Evolutionary conservation across 2,329 filamentous ascomycete genomes (phyloP).

Genomic region (Ceratocystiopsis minuta): DNA sequence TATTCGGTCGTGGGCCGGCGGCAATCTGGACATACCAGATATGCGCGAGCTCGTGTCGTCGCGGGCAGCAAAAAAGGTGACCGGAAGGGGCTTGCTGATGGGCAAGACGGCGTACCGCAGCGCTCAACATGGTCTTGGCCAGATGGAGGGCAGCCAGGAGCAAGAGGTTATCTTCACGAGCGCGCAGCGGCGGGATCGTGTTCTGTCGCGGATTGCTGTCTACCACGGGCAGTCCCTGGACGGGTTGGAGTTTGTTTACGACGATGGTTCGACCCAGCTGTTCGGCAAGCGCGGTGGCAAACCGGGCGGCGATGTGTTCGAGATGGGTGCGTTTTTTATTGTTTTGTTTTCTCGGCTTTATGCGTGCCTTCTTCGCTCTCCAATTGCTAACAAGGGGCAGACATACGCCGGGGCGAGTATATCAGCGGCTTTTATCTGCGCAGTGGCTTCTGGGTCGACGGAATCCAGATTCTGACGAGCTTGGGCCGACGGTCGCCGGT

Average conservation of each 20-base stretch:
- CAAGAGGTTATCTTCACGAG: conserved; percentile 61
- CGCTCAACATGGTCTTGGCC: conserved; percentile 52
- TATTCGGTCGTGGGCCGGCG: conserved; percentile 60
- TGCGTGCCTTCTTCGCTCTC: too few species aligned
- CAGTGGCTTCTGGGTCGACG: conserved; percentile 70
- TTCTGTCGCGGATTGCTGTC: conserved; percentile 56
- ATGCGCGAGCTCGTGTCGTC: conserved; percentile 55
- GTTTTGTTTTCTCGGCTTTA: conserved; percentile 11
- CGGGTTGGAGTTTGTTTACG: conserved; percentile 84
- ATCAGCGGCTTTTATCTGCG: conserved; percentile 74
- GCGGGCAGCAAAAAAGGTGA: conserved; percentile 51
- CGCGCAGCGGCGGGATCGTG: conserved; percentile 46
- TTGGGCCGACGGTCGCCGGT: conserved; percentile 69
- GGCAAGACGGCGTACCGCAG: conserved; percentile 60
- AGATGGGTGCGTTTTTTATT: conserved; percentile 41
- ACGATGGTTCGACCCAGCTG: conserved; percentile 66
- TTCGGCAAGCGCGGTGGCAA: conserved; percentile 70
- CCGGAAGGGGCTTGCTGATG: conserved; percentile 43
- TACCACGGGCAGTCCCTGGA: conserved; percentile 64
- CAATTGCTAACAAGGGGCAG: conserved; percentile 21
- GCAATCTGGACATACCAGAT: conserved; percentile 60
- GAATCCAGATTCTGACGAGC: conserved; percentile 76
- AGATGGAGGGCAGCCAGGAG: conserved; percentile 50
- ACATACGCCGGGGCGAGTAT: conserved; percentile 70
- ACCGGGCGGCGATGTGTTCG: conserved; percentile 52